phyloP scores from a whole-genome alignment of 768 basidiomycete species.

The Russula compacta region DNA sequence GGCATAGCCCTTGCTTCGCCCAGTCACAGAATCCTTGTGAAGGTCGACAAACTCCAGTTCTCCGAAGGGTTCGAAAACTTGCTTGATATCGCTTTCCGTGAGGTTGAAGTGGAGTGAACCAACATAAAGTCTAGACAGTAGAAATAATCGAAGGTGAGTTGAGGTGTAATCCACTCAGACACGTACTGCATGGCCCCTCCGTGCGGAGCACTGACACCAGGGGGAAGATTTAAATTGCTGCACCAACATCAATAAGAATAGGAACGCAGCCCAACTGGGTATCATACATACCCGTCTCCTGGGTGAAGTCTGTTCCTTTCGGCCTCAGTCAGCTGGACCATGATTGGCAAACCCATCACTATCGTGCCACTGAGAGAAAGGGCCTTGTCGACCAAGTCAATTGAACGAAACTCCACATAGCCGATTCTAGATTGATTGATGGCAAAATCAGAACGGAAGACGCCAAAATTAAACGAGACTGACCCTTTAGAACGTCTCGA shows the following conservation, averaged over 20 bases:
- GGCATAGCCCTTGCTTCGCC: slow-evolving; percentile 94
- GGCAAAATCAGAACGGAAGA: background rate
- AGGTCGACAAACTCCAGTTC: slow-evolving; percentile 98
- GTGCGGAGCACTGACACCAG: slow-evolving; percentile 74
- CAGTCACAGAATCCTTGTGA: slow-evolving; percentile 89
- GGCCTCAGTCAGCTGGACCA: slow-evolving; percentile 94
- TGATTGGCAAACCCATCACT: slow-evolving; percentile 96
- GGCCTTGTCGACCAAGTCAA: slow-evolving; percentile 89
- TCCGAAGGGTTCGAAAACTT: slow-evolving; percentile 99
- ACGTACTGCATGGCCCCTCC: slow-evolving; percentile 68
- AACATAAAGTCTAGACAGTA: slow-evolving; percentile 72
- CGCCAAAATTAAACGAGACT: slow-evolving; percentile 20
- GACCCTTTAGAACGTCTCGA: slow-evolving; percentile 98
- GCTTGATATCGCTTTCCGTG: slow-evolving; percentile 92
- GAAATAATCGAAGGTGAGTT: slow-evolving; percentile 7
- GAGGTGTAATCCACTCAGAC: slow-evolving; percentile 21
- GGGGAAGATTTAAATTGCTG: slow-evolving; percentile 74
- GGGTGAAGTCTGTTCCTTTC: slow-evolving; percentile 87
- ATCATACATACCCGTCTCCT: slow-evolving; percentile 64
- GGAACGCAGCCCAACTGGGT: slow-evolving; percentile 8
- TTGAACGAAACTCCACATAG: slow-evolving; percentile 91
- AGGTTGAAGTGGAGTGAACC: slow-evolving; percentile 96
- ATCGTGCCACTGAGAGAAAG: slow-evolving; percentile 85
- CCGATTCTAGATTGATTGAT: slow-evolving; percentile 50
- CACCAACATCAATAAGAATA: background rate